These are phyloP conservation scores for Cyclanthera cordifolia DNA, from an alignment of 306 rosid genomes.

Conservation along the genomic window DNA sequence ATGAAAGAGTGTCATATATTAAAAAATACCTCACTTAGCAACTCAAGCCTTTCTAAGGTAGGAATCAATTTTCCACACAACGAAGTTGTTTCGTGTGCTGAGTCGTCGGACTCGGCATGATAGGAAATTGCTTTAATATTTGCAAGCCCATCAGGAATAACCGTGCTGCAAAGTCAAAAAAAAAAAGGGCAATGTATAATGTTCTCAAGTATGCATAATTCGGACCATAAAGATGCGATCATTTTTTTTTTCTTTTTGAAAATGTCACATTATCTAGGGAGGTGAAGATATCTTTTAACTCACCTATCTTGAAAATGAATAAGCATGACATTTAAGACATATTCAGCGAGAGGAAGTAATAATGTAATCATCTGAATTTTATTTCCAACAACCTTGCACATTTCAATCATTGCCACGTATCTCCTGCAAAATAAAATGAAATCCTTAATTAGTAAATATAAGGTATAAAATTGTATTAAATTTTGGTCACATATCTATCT, in stretches of 20 bases:
- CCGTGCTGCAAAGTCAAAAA: conserved; percentile 36
- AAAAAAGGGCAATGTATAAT: not conserved
- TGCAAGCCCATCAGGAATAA: conserved; percentile 27
- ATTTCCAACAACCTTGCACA: conserved; percentile 76
- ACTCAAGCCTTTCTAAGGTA: conserved; percentile 73
- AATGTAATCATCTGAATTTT: conserved; percentile 57
- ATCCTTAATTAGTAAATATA: too few relatives aligned
- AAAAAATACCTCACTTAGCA: conserved; percentile 59
- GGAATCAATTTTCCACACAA: conserved; percentile 54
- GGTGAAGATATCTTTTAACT: not conserved
- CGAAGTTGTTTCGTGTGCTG: conserved; percentile 36
- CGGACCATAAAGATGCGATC: too few relatives aligned
- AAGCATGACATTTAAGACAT: conserved; percentile 61
- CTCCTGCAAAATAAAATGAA: conserved; percentile 41
- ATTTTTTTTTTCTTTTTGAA: too few relatives aligned
- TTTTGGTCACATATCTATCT: too few relatives aligned
- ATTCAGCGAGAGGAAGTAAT: conserved; percentile 64
- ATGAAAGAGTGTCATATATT: not conserved
- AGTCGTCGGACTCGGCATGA: conserved; percentile 33
- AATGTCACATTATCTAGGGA: not conserved
- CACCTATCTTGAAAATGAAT: conserved; percentile 80
- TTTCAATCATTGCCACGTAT: conserved; percentile 55
- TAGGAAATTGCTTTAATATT: conserved; percentile 34
- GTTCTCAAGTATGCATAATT: not conserved
- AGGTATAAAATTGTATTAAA: too few relatives aligned